Percentiles rank a stretch among this genome's conserved stretches.
Conservation (phyloP, 2,329 filamentous ascomycete species). For the Hypoxylon sp. region DNA sequence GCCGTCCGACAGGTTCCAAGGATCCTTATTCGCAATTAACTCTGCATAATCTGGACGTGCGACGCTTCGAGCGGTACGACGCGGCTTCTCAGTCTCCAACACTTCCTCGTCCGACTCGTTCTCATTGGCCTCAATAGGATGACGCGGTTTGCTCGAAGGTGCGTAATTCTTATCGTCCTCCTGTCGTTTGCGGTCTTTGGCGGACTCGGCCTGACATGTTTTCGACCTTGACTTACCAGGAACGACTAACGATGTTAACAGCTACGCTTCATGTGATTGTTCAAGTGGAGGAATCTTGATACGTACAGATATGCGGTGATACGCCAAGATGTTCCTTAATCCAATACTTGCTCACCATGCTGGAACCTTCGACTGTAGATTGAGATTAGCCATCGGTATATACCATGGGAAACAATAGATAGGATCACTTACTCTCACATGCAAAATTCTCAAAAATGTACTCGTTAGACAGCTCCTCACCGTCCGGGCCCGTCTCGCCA, state of each 20-base stretch:
- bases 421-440: conserved; percentile 46
- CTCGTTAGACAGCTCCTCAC: conserved; percentile 50
- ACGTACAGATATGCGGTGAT: conserved; percentile 51
- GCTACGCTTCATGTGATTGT: neutral
- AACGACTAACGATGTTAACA: conserved; percentile 43
- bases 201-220: conserved; percentile 22
- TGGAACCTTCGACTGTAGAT: conserved; percentile 48
- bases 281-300: neutral
- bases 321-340: conserved; percentile 50
- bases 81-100: conserved; percentile 41
- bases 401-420: neutral
- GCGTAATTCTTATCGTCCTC: conserved; percentile 46
- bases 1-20: conserved; percentile 45
- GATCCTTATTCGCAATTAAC: conserved; percentile 49
- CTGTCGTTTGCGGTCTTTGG: conserved; percentile 33
- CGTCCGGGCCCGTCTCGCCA: conserved; percentile 25
- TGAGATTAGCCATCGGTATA: conserved; percentile 15
- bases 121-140: conserved; percentile 23
- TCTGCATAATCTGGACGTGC: conserved; percentile 52
- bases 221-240: conserved; percentile 38
- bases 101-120: conserved; percentile 41
- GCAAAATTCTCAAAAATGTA: conserved; percentile 54
- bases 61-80: conserved; percentile 46
- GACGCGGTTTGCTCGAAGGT: conserved; percentile 32
- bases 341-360: conserved; percentile 53